These are phyloP conservation scores for Euphorbia peplus DNA, from an alignment of 345 rosid species.

Conservation along the genomic window DNA sequence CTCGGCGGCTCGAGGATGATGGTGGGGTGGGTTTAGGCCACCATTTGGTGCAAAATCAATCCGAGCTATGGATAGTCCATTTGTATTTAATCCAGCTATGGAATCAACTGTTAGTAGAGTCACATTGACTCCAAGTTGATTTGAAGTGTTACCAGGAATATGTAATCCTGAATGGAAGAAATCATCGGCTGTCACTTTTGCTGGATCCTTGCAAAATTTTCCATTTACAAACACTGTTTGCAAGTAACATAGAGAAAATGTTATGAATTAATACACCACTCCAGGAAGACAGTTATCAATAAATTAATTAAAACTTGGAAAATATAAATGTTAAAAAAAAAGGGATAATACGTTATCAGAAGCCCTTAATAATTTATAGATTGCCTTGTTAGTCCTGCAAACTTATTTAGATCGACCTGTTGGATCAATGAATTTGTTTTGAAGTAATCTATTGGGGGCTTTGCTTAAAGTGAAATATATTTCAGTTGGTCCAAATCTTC, in stretches of 20 bases:
- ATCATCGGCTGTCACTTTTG: not conserved
- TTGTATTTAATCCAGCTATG: conserved; percentile 13
- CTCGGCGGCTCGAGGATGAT: conserved; percentile 20
- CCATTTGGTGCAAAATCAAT: no score
- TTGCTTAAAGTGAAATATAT: no score
- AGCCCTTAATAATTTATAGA: no score
- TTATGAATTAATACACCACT: not conserved
- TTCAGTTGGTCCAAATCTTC: no score
- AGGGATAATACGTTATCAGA: no score
- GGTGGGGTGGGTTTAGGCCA: conserved; percentile 11
- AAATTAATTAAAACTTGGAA: no score
- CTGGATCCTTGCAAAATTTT: conserved; percentile 15
- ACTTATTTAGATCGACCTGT: no score
- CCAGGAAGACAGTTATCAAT: no score
- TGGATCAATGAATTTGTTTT: no score
- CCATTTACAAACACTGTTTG: conserved; percentile 13
- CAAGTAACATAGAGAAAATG: not conserved
- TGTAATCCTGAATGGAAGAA: conserved; percentile 10
- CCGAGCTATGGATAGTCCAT: conserved; percentile 12
- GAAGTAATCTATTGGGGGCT: no score
- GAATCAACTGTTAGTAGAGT: not conserved
- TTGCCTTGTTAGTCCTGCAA: no score
- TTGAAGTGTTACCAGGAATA: not conserved
- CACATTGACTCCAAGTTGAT: conserved; percentile 11
- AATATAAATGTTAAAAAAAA: no score